Evolutionary conservation across 2,329 filamentous ascomycete species (phyloP), one percentile per base, ranked within the genome.

Genomic region (Cryphonectria japonica): DNA sequence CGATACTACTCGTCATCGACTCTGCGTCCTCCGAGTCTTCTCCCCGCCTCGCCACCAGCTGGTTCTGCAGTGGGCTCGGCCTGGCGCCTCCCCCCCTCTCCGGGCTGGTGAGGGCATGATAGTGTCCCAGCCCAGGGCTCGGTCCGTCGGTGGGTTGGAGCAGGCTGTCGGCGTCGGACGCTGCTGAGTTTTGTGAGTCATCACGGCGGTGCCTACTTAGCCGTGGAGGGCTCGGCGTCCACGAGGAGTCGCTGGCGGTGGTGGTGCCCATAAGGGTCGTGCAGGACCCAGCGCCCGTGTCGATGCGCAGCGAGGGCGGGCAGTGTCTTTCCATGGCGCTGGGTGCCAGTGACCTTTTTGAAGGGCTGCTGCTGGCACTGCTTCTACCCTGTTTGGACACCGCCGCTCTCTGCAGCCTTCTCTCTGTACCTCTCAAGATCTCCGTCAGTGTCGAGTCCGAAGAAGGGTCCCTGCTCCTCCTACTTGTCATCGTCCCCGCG

Each of bases 351-450:
- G 63, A 65, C 26, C 29, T 46, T 14, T 52, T 65, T 14, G 63
- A 46, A 4, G 41, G 41, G 41, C 43, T 65, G 63, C 63, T 65
- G 63, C 29, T 13, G 29, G 26, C 43, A 29, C 59, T 62, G 29
- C 32, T 9, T 13, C 41, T 37, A 63, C n/a, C 72, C 50, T 37
- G 74, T 67, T 7, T 60, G 57, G 37, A 68, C 52, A 52, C 70
- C 7, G 72, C 76, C 11, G 9, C 37, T 59, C 71, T 81, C 29
- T 82, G 79, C 19, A 89, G 80, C 13, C 86, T 80, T 78, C 84
- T 80, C 37, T 88, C 87, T 1, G 87, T 89, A 46, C 82, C 85
- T 60, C 81, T 81, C 43, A 89, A 78, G 39, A 89, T 89, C 71
- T 85, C 80, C 1, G 83, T 80, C 37, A 89, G 76, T 1, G 85